Conservation (phyloP, 768 basidiomycete species). For the Naganishia kalamii region DNA sequence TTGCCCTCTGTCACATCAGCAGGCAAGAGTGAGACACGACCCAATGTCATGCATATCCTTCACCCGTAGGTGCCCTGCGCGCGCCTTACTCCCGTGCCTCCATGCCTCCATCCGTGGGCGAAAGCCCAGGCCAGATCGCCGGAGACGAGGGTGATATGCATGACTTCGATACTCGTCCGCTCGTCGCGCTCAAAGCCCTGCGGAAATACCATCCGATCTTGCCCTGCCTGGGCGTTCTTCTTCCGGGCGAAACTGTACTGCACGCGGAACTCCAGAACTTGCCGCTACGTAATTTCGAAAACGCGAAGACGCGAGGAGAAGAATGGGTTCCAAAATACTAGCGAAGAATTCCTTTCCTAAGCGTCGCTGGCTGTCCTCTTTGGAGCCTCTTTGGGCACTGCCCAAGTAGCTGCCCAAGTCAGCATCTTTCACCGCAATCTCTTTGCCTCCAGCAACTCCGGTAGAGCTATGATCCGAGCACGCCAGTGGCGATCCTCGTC, state of each 20-base stretch:
- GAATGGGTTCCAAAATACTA: too few relatives aligned
- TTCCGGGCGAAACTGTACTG: slow-evolving; percentile 4
- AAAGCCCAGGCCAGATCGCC: slow-evolving; percentile 16
- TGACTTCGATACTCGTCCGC: too few relatives aligned
- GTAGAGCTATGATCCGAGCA: too few relatives aligned
- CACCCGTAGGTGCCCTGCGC: not conserved
- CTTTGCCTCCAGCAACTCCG: too few relatives aligned
- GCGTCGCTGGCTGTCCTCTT: too few relatives aligned
- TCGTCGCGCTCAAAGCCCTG: too few relatives aligned
- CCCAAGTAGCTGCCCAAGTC: too few relatives aligned
- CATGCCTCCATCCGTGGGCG: not conserved
- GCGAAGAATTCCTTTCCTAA: too few relatives aligned
- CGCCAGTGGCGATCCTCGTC: too few relatives aligned
- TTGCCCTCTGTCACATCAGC: not conserved
- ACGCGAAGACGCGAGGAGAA: too few relatives aligned
- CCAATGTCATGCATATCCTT: slow-evolving; percentile 2
- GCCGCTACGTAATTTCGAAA: not conserved
- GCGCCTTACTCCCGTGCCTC: not conserved
- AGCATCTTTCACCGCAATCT: too few relatives aligned
- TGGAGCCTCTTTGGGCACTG: too few relatives aligned
- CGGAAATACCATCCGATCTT: not conserved
- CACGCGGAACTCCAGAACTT: not conserved
- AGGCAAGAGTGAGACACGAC: slow-evolving; percentile 1
- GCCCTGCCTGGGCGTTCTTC: slow-evolving; percentile 17
- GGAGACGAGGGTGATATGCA: not conserved